Percentiles rank a stretch among this genome's conserved stretches.
phyloP scores from a whole-genome alignment of 2,329 filamentous ascomycete species.

The Bipolaris sorokiniana region DNA sequence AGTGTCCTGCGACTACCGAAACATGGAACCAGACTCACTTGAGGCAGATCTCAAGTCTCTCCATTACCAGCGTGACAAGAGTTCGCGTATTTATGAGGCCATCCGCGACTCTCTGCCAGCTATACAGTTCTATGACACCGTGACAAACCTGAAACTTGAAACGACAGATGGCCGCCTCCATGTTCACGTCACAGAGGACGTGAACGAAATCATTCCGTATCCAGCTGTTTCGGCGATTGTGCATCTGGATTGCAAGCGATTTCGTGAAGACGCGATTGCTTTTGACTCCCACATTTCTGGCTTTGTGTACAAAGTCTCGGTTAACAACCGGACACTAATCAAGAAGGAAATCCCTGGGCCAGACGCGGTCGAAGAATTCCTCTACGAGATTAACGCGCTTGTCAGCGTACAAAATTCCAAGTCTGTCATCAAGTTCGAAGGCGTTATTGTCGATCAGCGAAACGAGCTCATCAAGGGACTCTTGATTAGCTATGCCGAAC shows the following conservation, averaged over 20 bases:
- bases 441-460: conserved; percentile 82
- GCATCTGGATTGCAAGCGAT: conserved; percentile 66
- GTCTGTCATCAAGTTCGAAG: conserved; percentile 85
- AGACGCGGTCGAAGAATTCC: conserved; percentile 92
- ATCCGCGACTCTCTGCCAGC: conserved; percentile 91
- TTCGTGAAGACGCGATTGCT: conserved; percentile 74
- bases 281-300: conserved; percentile 95
- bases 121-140: conserved; percentile 94
- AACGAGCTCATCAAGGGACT: conserved; percentile 80
- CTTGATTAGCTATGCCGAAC: conserved; percentile 84
- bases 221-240: conserved; percentile 74
- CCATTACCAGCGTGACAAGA: conserved; percentile 89
- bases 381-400: conserved; percentile 97
- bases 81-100: conserved; percentile 88
- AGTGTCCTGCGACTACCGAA: conserved; percentile 89
- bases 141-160: conserved; percentile 93
- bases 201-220: conserved; percentile 91
- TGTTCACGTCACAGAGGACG: conserved; percentile 96
- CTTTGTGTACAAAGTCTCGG: conserved; percentile 91
- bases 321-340: conserved; percentile 75
- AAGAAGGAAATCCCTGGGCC: conserved; percentile 98
- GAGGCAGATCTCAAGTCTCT: conserved; percentile 81
- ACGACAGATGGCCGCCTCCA: conserved; percentile 87
- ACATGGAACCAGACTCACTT: conserved; percentile 78
- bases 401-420: conserved; percentile 73